phyloP scores from a whole-genome alignment of 768 basidiomycete species.

The Tricholoma bakamatsutake region DNA sequence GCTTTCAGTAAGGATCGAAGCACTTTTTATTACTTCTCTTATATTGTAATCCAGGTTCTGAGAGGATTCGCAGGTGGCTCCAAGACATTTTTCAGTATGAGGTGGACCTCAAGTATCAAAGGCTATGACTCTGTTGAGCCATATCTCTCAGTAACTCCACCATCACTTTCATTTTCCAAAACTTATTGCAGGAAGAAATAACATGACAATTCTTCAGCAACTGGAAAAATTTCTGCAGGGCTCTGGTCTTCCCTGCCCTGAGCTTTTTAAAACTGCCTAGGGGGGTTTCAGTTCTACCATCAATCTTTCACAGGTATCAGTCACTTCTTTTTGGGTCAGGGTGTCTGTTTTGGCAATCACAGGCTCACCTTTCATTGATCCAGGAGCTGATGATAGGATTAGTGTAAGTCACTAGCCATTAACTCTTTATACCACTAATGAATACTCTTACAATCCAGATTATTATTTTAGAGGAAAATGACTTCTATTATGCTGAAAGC shows the following conservation, averaged over 20 bases:
- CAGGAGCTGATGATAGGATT: neutral
- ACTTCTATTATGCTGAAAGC: neutral
- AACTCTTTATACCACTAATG: neutral
- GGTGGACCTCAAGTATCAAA: conserved; percentile 1
- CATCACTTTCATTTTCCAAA: too few relatives aligned
- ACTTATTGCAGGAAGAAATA: too few relatives aligned
- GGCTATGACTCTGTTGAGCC: neutral
- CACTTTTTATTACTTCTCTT: neutral
- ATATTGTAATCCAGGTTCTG: neutral
- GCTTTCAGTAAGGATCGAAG: neutral
- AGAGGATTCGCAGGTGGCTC: conserved; percentile 1
- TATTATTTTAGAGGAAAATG: neutral
- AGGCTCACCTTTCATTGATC: neutral
- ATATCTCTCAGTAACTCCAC: neutral
- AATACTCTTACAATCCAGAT: neutral
- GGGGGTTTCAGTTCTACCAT: too few relatives aligned
- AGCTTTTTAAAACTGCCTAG: too few relatives aligned
- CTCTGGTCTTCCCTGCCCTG: too few relatives aligned
- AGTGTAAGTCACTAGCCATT: neutral
- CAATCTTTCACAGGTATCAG: neutral
- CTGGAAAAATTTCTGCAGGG: neutral
- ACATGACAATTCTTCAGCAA: too few relatives aligned
- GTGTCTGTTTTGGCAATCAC: neutral
- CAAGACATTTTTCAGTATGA: conserved; percentile 1
- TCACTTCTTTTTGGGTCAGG: neutral